These are phyloP conservation scores for Mycena rebaudengoi DNA, from an alignment of 768 basidiomycete species.

Conservation along the genomic window DNA sequence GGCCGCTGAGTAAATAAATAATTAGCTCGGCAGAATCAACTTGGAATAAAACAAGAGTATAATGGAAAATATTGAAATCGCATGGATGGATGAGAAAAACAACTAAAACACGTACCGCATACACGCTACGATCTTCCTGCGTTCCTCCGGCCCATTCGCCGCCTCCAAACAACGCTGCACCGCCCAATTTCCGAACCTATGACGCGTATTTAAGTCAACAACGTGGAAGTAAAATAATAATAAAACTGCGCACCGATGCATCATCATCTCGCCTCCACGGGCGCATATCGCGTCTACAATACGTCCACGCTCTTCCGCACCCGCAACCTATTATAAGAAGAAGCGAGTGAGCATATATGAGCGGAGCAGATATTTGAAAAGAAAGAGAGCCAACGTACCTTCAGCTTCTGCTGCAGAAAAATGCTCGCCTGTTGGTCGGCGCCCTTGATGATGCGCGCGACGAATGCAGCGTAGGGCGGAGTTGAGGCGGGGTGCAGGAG, in stretches of 20 bases:
- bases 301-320: constrained; percentile 76
- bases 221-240: background rate
- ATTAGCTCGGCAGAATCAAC: too few species aligned
- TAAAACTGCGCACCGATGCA: constrained; percentile 64
- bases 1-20: too few species aligned
- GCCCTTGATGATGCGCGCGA: constrained; percentile 86
- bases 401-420: constrained; percentile 90
- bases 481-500: constrained; percentile 86
- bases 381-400: constrained; percentile 36
- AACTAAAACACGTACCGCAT: constrained; percentile 87
- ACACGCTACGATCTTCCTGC: constrained; percentile 83
- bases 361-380: background rate
- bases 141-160: constrained; percentile 75
- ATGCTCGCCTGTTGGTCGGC: constrained; percentile 93
- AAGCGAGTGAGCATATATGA: background rate
- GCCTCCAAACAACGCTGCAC: constrained; percentile 89
- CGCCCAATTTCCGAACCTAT: constrained; percentile 92
- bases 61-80: constrained; percentile 9
- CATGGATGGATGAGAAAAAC: background rate
- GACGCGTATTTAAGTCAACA: constrained; percentile 11
- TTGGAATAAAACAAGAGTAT: too few species aligned
- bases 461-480: constrained; percentile 85
- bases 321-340: too few species aligned
- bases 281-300: constrained; percentile 89
- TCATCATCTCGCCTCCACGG: constrained; percentile 93